Conservation (phyloP, 1,284 basidiomycete species). For the Moesziomyces antarcticus region DNA sequence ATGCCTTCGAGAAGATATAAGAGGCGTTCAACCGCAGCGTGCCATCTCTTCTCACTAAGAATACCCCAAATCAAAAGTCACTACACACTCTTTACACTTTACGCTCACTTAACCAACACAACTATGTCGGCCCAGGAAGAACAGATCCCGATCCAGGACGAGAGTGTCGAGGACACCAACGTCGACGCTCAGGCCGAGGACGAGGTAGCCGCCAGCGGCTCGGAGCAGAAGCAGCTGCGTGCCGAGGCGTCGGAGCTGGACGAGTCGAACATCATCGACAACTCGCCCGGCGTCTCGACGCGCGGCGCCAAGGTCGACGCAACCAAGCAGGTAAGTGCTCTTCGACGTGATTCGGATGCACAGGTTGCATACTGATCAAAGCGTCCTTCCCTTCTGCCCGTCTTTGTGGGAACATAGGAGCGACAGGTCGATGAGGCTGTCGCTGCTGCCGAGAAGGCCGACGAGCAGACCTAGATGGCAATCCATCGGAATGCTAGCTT, state of each 20-base stretch:
- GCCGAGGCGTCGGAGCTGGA: conserved; percentile 44
- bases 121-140: conserved; percentile 47
- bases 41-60: background rate
- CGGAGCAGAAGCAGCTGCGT: conserved; percentile 38
- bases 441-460: conserved; percentile 35
- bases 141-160: conserved; percentile 47
- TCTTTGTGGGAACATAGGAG: conserved; percentile 17
- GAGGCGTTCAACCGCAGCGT: background rate
- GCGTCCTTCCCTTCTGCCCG: background rate
- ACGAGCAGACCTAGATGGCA: conserved; percentile 7
- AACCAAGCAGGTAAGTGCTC: conserved; percentile 41
- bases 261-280: conserved; percentile 52
- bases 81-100: background rate
- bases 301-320: conserved; percentile 53
- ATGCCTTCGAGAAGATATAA: conserved; percentile 17
- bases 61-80: background rate
- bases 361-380: background rate
- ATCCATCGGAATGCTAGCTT: background rate
- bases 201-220: conserved; percentile 25
- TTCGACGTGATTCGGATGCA: too few relatives aligned
- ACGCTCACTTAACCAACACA: conserved; percentile 10
- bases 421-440: conserved; percentile 50
- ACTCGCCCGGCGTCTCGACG: conserved; percentile 45
- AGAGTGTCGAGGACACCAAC: conserved; percentile 39
- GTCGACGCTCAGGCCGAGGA: conserved; percentile 52